A percentile compares a stretch with the other conserved stretches of the same genome.
Evolutionary conservation across 352 stramenopile species (phyloP).

Genomic region (Phytophthora lateralis): DNA sequence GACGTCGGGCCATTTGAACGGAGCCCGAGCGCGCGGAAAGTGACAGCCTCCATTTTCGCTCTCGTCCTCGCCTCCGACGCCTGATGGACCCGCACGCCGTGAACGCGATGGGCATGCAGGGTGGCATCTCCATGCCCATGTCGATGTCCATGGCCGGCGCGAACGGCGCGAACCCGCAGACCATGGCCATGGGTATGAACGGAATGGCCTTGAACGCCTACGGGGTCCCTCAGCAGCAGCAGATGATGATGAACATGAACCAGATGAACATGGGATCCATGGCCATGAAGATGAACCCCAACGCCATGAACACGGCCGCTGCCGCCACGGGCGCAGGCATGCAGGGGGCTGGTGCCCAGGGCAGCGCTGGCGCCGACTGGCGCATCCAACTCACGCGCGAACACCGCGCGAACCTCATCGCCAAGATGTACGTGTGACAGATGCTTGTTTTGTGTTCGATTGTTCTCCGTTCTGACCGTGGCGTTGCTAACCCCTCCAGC

Average conservation of each 20-base stretch:
- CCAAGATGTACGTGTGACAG: constrained; percentile 69
- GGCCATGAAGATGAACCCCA: constrained; percentile 57
- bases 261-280: constrained; percentile 66
- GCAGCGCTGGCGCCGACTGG: constrained; percentile 58
- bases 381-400: constrained; percentile 83
- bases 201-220: constrained; percentile 50
- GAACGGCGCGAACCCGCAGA: constrained; percentile 35
- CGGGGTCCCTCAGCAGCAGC: constrained; percentile 43
- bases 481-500: constrained; percentile 29
- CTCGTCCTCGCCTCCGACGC: constrained; percentile 6
- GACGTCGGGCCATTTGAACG: constrained; percentile 35
- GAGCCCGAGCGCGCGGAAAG: constrained; percentile 33
- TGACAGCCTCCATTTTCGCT: constrained; percentile 18
- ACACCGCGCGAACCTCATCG: constrained; percentile 83
- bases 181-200: constrained; percentile 67
- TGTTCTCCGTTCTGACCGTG: constrained; percentile 13
- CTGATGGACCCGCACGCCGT: constrained; percentile 70
- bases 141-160: constrained; percentile 59
- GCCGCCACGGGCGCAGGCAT: constrained; percentile 26
- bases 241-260: constrained; percentile 73
- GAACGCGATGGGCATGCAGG: constrained; percentile 71
- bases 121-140: constrained; percentile 71
- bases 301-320: constrained; percentile 47
- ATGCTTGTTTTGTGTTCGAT: constrained; percentile 5
- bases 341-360: constrained; percentile 31